phyloP scores from a whole-genome alignment of 805 yeast species.

The Dipodascopsis uninucleata region DNA sequence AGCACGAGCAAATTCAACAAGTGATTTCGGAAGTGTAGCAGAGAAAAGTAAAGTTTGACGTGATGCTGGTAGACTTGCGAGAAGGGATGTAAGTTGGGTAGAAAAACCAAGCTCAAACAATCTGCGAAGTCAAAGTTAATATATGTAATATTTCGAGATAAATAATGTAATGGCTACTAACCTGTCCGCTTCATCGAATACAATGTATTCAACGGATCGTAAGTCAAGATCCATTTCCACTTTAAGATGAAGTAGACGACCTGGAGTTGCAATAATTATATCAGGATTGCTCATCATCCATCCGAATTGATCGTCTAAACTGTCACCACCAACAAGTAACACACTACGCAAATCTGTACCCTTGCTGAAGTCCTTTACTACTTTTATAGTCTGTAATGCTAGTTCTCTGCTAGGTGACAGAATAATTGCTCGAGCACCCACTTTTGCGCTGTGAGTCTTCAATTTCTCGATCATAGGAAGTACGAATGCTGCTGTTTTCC shows the following conservation, averaged over 20 bases:
- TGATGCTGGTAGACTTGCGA: slow-evolving; percentile 73
- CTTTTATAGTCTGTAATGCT: slow-evolving; percentile 87
- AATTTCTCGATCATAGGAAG: slow-evolving; percentile 85
- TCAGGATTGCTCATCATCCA: slow-evolving; percentile 94
- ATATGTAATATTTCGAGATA: not conserved
- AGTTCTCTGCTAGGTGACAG: slow-evolving; percentile 94
- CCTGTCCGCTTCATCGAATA: slow-evolving; percentile 96
- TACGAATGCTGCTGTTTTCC: slow-evolving; percentile 96
- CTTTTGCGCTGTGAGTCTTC: slow-evolving; percentile 71
- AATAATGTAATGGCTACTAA: slow-evolving; percentile 8
- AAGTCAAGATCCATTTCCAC: slow-evolving; percentile 91
- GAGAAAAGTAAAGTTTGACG: slow-evolving; percentile 89
- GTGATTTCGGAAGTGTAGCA: slow-evolving; percentile 87
- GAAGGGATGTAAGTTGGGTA: slow-evolving; percentile 84
- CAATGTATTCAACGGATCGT: slow-evolving; percentile 79
- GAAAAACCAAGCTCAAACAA: slow-evolving; percentile 94
- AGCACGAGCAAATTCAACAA: slow-evolving; percentile 96
- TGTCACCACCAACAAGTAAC: slow-evolving; percentile 93
- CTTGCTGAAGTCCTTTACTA: slow-evolving; percentile 78
- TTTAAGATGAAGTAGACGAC: slow-evolving; percentile 90
- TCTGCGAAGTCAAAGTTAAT: not conserved
- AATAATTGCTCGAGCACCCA: slow-evolving; percentile 84
- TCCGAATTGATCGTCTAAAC: slow-evolving; percentile 92
- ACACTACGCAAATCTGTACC: slow-evolving; percentile 81
- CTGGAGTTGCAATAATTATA: slow-evolving; percentile 94